phyloP scores from a whole-genome alignment of 768 basidiomycete species.

The Cytidiella melzeri region DNA sequence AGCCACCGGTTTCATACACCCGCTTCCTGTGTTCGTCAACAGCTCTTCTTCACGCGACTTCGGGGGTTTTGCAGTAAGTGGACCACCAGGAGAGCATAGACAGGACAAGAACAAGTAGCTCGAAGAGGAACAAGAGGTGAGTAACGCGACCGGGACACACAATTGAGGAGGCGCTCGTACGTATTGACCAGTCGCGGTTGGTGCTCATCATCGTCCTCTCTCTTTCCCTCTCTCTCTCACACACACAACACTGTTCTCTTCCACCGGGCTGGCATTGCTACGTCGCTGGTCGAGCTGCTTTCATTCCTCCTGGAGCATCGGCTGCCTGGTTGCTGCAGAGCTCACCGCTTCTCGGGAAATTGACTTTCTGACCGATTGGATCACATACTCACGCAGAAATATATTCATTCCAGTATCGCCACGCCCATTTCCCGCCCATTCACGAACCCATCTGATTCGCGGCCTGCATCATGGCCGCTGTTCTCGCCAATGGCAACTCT shows the following conservation, averaged over 20 bases:
- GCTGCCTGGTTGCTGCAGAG: constrained; percentile 14
- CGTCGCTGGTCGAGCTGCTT: constrained; percentile 8
- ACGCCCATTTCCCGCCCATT: background rate
- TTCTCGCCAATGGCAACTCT: constrained; percentile 18
- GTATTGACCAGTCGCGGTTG: constrained; percentile 1
- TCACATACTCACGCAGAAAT: background rate
- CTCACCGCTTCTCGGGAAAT: background rate
- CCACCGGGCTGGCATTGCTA: constrained; percentile 3
- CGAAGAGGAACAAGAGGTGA: background rate
- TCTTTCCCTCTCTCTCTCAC: constrained; percentile 5
- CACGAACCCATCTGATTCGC: background rate
- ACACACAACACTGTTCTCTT: background rate
- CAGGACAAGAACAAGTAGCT: too few species aligned
- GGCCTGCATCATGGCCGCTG: constrained; percentile 18
- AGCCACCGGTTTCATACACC: too few species aligned
- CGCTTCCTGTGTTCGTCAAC: too few species aligned
- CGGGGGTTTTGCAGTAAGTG: too few species aligned
- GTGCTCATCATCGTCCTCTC: constrained; percentile 1
- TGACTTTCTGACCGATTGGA: background rate
- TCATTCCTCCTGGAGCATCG: background rate
- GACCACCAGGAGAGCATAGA: too few species aligned
- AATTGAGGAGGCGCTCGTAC: constrained; percentile 12
- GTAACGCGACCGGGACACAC: background rate
- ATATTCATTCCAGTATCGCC: background rate
- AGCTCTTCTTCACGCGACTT: background rate